Percentiles rank a stretch among this genome's conserved stretches.
phyloP scores from a whole-genome alignment of 352 stramenopile genomes.

The Phytophthora agathidicida region DNA sequence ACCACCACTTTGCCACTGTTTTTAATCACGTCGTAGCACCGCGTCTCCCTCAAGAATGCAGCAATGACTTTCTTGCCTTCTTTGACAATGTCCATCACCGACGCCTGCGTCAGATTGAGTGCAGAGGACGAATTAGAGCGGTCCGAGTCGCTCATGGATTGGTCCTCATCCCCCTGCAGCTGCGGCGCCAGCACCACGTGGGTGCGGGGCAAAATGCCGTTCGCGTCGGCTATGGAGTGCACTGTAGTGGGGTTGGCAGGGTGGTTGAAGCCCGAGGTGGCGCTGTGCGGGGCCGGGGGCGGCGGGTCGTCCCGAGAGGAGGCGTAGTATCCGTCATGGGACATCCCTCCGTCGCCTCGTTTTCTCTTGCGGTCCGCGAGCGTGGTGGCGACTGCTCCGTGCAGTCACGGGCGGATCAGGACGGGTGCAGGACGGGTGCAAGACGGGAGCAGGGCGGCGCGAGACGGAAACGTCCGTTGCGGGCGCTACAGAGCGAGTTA shows the following conservation, averaged over 20 bases:
- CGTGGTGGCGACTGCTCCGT: constrained; percentile 36
- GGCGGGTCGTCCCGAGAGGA: constrained; percentile 42
- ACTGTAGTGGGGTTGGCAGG: constrained; percentile 19
- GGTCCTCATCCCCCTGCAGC: constrained; percentile 38
- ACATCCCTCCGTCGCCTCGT: constrained; percentile 62
- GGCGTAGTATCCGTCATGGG: constrained; percentile 66
- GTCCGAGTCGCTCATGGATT: constrained; percentile 38
- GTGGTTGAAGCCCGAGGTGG: constrained; percentile 29
- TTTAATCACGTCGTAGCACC: constrained; percentile 97
- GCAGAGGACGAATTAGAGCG: constrained; percentile 24
- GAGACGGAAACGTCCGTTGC: constrained; percentile 17
- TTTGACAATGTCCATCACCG: constrained; percentile 71
- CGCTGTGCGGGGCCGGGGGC: constrained; percentile 34
- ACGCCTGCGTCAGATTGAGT: constrained; percentile 54
- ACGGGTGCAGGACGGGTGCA: constrained; percentile 8
- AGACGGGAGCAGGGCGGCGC: neutral
- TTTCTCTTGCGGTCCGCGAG: constrained; percentile 65
- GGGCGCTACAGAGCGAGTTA: neutral
- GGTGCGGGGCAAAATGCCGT: constrained; percentile 23
- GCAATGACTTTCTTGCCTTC: constrained; percentile 86
- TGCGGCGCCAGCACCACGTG: constrained; percentile 20
- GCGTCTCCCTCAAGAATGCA: constrained; percentile 88
- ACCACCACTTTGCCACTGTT: constrained; percentile 97
- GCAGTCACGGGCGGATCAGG: constrained; percentile 21
- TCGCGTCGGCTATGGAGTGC: constrained; percentile 25